Conservation (phyloP, 495 filamentous ascomycete species). For the Xylaria telfairii region DNA sequence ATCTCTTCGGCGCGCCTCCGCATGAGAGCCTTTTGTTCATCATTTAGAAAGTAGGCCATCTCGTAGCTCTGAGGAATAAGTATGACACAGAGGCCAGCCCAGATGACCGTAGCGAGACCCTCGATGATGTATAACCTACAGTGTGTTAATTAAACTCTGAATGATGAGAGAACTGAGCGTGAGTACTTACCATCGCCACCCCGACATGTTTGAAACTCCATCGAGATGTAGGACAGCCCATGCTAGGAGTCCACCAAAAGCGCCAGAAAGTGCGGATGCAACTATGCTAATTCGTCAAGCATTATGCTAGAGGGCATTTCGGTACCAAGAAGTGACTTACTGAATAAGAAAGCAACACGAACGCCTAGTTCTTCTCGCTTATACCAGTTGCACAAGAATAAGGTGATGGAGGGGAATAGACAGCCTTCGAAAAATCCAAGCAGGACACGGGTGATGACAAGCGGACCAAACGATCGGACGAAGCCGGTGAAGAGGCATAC, state of each 20-base stretch:
- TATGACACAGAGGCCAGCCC: conserved; percentile 38
- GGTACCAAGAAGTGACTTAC: conserved; percentile 17
- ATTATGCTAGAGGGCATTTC: background rate
- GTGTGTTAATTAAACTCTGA: background rate
- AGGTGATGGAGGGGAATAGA: conserved; percentile 39
- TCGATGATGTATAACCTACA: conserved; percentile 49
- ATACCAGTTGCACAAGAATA: conserved; percentile 44
- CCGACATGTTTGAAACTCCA: conserved; percentile 40
- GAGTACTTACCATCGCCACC: conserved; percentile 46
- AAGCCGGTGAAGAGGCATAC: conserved; percentile 40
- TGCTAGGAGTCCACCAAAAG: conserved; percentile 53
- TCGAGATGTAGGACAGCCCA: conserved; percentile 52
- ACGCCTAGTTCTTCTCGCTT: conserved; percentile 42
- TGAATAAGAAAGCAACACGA: conserved; percentile 38
- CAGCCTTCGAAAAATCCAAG: conserved; percentile 43
- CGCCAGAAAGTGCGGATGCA: conserved; percentile 40
- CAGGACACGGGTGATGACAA: conserved; percentile 36
- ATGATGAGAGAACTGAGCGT: background rate
- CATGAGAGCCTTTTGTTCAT: conserved; percentile 60
- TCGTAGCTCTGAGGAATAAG: conserved; percentile 45
- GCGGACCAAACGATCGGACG: conserved; percentile 36
- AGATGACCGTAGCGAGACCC: conserved; percentile 43
- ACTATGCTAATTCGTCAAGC: conserved; percentile 21
- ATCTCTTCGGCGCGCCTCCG: conserved; percentile 53
- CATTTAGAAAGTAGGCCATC: conserved; percentile 59